Evolutionary conservation across 345 rosid genomes (phyloP).

Genomic region (Litchi chinensis): DNA sequence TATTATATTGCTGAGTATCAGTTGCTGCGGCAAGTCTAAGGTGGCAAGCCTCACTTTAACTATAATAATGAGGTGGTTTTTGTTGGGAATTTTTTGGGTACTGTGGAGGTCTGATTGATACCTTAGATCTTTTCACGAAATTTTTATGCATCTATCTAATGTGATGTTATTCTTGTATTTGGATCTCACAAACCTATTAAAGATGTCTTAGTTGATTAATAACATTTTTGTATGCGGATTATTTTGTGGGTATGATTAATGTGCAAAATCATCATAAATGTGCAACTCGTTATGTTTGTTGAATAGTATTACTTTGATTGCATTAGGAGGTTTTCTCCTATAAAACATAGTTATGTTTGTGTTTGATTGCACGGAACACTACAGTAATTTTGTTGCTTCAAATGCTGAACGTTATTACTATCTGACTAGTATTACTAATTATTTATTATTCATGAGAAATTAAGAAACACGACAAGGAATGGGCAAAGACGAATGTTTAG

Average conservation of each 20-base stretch:
- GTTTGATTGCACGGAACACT: background rate
- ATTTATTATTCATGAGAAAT: too few species aligned
- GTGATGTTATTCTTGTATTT: background rate
- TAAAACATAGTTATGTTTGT: background rate
- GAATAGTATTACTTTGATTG: background rate
- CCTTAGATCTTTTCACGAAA: background rate
- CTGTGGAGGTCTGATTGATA: background rate
- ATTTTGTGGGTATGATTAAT: background rate
- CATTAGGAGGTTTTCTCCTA: background rate
- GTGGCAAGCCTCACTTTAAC: background rate
- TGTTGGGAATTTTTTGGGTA: background rate
- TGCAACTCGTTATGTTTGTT: background rate
- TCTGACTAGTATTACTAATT: background rate
- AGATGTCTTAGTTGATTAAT: background rate
- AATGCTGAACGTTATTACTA: background rate
- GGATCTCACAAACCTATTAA: conserved; percentile 8
- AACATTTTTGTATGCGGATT: background rate
- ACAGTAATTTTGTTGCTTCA: background rate
- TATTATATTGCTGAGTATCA: background rate
- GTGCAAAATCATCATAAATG: background rate
- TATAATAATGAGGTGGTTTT: conserved; percentile 4
- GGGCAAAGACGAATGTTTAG: too few species aligned
- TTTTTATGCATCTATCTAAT: background rate
- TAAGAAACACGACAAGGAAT: too few species aligned
- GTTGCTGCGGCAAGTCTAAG: background rate